phyloP scores from a whole-genome alignment of 169 alveolate genomes.

The Pseudocohnilembus persalinus region DNA sequence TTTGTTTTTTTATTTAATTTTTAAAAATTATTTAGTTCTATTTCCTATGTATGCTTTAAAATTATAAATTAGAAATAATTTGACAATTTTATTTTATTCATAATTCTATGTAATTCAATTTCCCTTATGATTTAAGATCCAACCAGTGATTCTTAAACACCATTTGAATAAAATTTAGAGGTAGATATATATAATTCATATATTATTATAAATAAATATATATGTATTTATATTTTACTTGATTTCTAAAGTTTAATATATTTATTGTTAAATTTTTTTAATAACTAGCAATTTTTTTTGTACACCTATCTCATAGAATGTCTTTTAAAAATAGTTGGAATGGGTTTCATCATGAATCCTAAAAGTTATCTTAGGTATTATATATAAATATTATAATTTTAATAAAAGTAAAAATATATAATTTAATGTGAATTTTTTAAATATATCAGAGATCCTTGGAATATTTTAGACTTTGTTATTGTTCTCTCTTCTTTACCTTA shows the following conservation, averaged over 20 bases:
- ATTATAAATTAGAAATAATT: background rate
- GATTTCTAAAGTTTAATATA: no score
- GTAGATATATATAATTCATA: background rate
- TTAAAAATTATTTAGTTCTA: background rate
- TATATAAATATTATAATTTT: no score
- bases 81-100: conserved; percentile 20
- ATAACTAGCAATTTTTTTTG: conserved; percentile 46
- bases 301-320: conserved; percentile 76
- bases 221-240: no score
- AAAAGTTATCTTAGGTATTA: conserved; percentile 57
- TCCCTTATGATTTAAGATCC: conserved; percentile 69
- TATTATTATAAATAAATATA: no score
- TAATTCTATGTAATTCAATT: conserved; percentile 65
- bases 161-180: conserved; percentile 47
- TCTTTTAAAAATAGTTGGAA: conserved; percentile 68
- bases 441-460: conserved; percentile 84
- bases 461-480: conserved; percentile 69
- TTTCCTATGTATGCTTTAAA: background rate
- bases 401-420: no score
- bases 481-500: conserved; percentile 22
- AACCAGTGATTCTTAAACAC: background rate
- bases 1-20: background rate
- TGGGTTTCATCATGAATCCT: conserved; percentile 61
- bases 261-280: no score
- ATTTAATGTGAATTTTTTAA: no score